Percentiles rank a stretch among this genome's conserved stretches.
Evolutionary conservation across 768 basidiomycete species (phyloP).

Genomic region (Fomitopsis serialis): DNA sequence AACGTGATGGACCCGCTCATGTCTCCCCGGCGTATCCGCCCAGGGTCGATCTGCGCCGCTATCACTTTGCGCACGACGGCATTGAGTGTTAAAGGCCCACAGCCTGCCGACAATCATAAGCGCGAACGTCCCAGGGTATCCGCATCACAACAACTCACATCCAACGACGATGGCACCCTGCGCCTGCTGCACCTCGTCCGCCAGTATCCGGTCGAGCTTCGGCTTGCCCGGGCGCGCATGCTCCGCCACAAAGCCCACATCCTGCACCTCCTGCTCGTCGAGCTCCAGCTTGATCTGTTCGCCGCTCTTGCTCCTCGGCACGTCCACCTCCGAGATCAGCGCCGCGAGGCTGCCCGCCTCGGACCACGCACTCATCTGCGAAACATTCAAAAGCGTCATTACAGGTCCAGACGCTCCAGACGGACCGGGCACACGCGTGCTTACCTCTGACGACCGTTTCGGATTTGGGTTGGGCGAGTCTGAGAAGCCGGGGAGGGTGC

Average conservation of each 20-base stretch:
- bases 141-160: slow-evolving; percentile 42
- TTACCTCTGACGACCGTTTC: neutral
- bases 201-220: slow-evolving; percentile 52
- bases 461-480: neutral
- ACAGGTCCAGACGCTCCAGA: neutral
- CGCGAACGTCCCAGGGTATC: neutral
- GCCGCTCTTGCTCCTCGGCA: slow-evolving; percentile 6
- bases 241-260: slow-evolving; percentile 56
- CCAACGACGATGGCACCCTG: slow-evolving; percentile 58
- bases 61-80: slow-evolving; percentile 63
- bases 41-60: slow-evolving; percentile 53
- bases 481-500: neutral
- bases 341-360: slow-evolving; percentile 22
- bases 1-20: slow-evolving; percentile 54
- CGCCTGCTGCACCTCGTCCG: slow-evolving; percentile 56
- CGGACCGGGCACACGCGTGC: neutral
- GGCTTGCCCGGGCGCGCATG: slow-evolving; percentile 63
- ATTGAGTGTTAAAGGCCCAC: slow-evolving; percentile 68
- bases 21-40: slow-evolving; percentile 47
- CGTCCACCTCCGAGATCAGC: slow-evolving; percentile 18
- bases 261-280: slow-evolving; percentile 52
- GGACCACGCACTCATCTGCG: slow-evolving; percentile 17
- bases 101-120: slow-evolving; percentile 36
- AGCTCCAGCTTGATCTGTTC: slow-evolving; percentile 39
- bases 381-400: slow-evolving; percentile 8